A percentile compares a stretch with the other conserved stretches of the same genome.
phyloP scores from a whole-genome alignment of 352 stramenopile species.

The Globisporangium mamillatum region DNA sequence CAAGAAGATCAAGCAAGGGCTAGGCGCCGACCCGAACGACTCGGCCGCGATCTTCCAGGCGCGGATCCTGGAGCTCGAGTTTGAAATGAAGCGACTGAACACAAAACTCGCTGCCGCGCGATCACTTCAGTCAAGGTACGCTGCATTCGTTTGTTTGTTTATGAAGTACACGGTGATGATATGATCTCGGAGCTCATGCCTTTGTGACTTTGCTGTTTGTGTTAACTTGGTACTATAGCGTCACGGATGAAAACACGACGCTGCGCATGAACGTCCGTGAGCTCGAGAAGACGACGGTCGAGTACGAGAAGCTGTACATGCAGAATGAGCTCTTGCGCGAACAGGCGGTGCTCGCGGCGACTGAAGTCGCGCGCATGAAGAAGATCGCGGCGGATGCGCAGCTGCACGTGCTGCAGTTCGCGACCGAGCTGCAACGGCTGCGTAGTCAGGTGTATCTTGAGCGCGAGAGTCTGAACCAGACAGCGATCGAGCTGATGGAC shows the following conservation, averaged over 20 bases:
- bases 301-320: constrained; percentile 47
- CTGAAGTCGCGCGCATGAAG: constrained; percentile 47
- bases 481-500: constrained; percentile 40
- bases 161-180: not conserved
- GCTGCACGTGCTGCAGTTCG: constrained; percentile 31
- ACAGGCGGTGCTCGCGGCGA: constrained; percentile 40
- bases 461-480: constrained; percentile 27
- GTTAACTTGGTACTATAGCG: not conserved
- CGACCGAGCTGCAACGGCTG: constrained; percentile 37
- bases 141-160: not conserved
- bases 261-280: constrained; percentile 49
- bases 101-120: constrained; percentile 56
- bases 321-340: constrained; percentile 66
- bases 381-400: constrained; percentile 28
- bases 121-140: constrained; percentile 44
- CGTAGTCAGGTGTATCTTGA: constrained; percentile 40
- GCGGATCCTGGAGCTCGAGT: constrained; percentile 64
- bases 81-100: constrained; percentile 61
- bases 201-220: not conserved
- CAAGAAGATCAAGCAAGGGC: constrained; percentile 24
- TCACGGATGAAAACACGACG: constrained; percentile 71
- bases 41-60: constrained; percentile 50
- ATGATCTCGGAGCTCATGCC: not conserved
- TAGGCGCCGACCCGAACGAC: constrained; percentile 19
- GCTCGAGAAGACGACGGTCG: constrained; percentile 41